Conservation (phyloP, 768 basidiomycete species). For the Rhodocollybia butyracea region DNA sequence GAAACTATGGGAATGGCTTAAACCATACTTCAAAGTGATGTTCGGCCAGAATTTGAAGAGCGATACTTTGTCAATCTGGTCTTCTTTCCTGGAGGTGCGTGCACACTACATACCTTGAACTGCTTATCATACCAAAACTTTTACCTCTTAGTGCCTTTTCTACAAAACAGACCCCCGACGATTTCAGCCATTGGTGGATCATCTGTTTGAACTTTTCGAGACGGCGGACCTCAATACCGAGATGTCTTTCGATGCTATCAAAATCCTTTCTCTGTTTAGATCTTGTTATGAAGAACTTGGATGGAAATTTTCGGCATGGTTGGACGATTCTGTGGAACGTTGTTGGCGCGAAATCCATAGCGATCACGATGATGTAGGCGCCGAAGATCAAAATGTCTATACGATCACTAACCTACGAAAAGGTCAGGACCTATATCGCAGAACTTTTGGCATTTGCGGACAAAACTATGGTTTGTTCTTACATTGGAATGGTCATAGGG, state of each 20-base stretch:
- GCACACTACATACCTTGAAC: not conserved
- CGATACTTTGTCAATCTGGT: constrained; percentile 77
- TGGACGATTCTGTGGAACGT: constrained; percentile 58
- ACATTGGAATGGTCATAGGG: constrained; percentile 3
- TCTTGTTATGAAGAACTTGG: constrained; percentile 71
- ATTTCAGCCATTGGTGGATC: constrained; percentile 75
- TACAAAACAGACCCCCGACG: constrained; percentile 81
- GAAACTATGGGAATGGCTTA: constrained; percentile 78
- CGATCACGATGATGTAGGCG: constrained; percentile 74
- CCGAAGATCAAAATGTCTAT: constrained; percentile 3
- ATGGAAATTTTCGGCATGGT: constrained; percentile 82
- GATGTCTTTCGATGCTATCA: constrained; percentile 77
- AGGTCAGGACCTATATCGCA: constrained; percentile 76
- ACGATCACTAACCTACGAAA: not conserved
- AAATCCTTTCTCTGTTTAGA: constrained; percentile 64
- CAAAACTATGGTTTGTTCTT: constrained; percentile 58
- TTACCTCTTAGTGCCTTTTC: constrained; percentile 60
- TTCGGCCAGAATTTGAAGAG: constrained; percentile 73
- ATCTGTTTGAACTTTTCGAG: constrained; percentile 60
- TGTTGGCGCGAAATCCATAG: constrained; percentile 71
- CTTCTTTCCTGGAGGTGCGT: constrained; percentile 71
- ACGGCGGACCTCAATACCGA: constrained; percentile 76
- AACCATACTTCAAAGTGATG: constrained; percentile 59
- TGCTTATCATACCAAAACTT: constrained; percentile 4
- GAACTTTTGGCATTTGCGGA: constrained; percentile 70